Base-by-base conservation (phyloP, 345 rosid genomes). In the Sisymbrium altissimum region DNA sequence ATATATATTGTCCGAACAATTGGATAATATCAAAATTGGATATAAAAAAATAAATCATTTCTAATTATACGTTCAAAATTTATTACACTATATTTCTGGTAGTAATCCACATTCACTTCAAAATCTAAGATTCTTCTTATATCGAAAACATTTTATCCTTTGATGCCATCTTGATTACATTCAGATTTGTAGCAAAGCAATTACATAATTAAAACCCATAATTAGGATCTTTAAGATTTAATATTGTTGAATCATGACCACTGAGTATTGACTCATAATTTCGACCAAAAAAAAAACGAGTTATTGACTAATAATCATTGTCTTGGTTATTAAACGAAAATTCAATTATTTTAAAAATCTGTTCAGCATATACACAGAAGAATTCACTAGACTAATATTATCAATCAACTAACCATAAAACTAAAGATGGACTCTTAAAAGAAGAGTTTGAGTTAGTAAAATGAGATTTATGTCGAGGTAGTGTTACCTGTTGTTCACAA, bases 11-110 rank as follows among this genome's bases (percentile, higher is more conserved):
- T 38, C 41, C 61, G 10, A 58, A 70, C 46, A 56, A 12, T 46
- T 75, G 43, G 62, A 71, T 70, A 64, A 70, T 43, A 63, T 38
- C 66, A 30, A 14, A 71, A 56, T 50, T 33, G 10, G 10, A 18
- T 19, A 0, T 6, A 33, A 6, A 33, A 4, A 9, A 15, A 49
- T 0, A n/a, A n/a, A 49, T 49, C 30, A 49, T 49, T 18, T 30
- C 18, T 49, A 6, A 23, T 50, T 67, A n/a, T 21, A 49, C 29
- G 25, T 23, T 23, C 25, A 23, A 23, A 23, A 23, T 23, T 23
- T 23, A 23, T 23, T 23, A n/a, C n/a, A n/a, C n/a, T n/a, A n/a
- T n/a, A n/a, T 14, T 36, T 49, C 46, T 17, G 3, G 23, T 46
- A 12, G 17, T n/a, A 49, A 49, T 49, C 59, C 35, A 46, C 33